Evolutionary conservation across 176 grass and related monocot genomes (phyloP), one percentile per base, ranked within the genome.

Genomic region (Zea luxurians): DNA sequence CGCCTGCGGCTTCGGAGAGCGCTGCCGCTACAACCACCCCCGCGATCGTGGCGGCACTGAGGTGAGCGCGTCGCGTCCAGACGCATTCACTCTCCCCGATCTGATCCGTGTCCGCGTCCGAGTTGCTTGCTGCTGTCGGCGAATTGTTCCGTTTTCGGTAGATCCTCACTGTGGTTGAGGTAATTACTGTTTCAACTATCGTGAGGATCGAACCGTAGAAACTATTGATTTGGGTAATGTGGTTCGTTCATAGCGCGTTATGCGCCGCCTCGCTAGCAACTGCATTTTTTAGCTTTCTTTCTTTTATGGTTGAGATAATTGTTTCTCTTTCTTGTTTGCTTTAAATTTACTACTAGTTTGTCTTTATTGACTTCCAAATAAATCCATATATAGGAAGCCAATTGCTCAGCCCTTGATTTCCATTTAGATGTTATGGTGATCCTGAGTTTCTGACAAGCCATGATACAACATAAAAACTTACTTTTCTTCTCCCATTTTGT

Each of bases 11-110:
- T 99, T 95, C 75, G 96, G 96, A 4, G 92, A 92, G 4, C 93
- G 83, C 17, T 99, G 96, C 81, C 92, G 96, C 37, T 99, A 95
- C 88, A 95, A 99, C 78, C 96, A 99, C 77, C 96, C 96, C 8
- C 92, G 81, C 79, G 85, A 90, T 86, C 88, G 81, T 41, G 72
- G 89, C 50, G 71, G 54, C 55, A 73, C 88, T 71, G 82, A 84
- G 83, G 92, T 99, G 82, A 88, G 66, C 36, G 76, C 27, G 27
- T 27, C 27, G 27, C 27, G 27, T 27, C 27, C 27, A 27, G 27
- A 27, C 0, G 27, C 27, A 0, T 27, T 27, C 27, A 27, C 27
- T 27, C 27, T 27, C 27, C 27, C 71, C 60, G 86, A 76, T 88
- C 86, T 64, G 47, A 4, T 45, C 46, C 54, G 67, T 18, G 15